Evolutionary conservation across 441 rosid species (phyloP).

Genomic region (Populus hybrid): DNA sequence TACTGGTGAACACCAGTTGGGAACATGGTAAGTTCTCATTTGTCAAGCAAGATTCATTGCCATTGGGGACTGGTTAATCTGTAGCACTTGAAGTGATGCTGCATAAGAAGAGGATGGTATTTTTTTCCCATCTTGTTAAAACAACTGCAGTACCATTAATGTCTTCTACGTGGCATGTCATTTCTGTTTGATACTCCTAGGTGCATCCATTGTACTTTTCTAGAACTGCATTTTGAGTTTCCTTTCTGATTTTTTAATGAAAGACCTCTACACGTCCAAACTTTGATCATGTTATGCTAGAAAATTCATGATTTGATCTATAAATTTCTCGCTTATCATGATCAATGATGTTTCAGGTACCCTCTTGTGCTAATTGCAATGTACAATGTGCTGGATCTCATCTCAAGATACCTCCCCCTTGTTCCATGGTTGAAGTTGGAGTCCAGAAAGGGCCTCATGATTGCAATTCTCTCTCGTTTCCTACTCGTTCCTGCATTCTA

Average conservation of each 20-base stretch:
- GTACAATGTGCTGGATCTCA: slow-evolving; percentile 67
- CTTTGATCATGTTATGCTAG: neutral
- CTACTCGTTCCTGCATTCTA: slow-evolving; percentile 70
- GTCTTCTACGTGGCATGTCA: too few species aligned
- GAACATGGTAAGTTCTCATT: slow-evolving; percentile 48
- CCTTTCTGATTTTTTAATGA: too few species aligned
- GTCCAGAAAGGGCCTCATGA: slow-evolving; percentile 53
- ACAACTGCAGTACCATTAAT: too few species aligned
- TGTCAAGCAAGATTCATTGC: neutral
- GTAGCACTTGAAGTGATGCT: neutral
- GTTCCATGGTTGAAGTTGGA: slow-evolving; percentile 55
- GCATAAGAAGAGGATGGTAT: too few species aligned
- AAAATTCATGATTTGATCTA: neutral
- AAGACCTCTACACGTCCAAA: neutral
- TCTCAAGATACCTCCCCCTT: slow-evolving; percentile 62
- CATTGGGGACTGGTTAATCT: neutral
- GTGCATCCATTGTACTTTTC: too few species aligned
- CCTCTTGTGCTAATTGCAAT: slow-evolving; percentile 58
- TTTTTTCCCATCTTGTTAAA: too few species aligned
- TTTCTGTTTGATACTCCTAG: too few species aligned
- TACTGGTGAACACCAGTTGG: slow-evolving; percentile 72
- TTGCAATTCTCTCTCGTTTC: slow-evolving; percentile 48
- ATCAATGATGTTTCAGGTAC: slow-evolving; percentile 38
- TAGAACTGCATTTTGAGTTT: too few species aligned
- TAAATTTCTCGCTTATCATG: neutral